phyloP scores from a whole-genome alignment of 1,284 basidiomycete genomes.

The Ganoderma leucocontextum region DNA sequence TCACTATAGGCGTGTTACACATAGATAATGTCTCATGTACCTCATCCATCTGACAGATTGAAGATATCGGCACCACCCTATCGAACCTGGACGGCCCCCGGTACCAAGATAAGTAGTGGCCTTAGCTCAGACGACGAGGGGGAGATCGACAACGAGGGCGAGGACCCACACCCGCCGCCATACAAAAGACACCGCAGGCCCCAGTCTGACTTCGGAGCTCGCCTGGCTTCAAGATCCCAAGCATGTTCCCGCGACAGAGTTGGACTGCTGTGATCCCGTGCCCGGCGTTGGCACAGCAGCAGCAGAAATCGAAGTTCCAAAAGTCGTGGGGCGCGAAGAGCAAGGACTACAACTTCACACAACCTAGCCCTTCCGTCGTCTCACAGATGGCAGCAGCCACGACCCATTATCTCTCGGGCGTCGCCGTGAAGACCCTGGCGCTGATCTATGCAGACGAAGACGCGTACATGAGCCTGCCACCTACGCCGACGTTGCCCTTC shows the following conservation, averaged over 20 bases:
- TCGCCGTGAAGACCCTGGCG: too few relatives aligned
- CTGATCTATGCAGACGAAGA: too few relatives aligned
- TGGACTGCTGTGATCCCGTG: constrained; percentile 35
- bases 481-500: too few relatives aligned
- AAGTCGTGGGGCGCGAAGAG: constrained; percentile 47
- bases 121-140: constrained; percentile 68
- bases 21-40: not conserved
- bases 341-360: constrained; percentile 71
- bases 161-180: constrained; percentile 40
- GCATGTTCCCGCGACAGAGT: constrained; percentile 48
- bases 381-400: too few relatives aligned
- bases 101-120: constrained; percentile 83
- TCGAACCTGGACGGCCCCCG: constrained; percentile 65
- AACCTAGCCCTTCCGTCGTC: too few relatives aligned
- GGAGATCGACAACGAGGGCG: constrained; percentile 47
- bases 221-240: constrained; percentile 44
- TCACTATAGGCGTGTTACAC: constrained; percentile 1
- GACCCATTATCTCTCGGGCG: too few relatives aligned
- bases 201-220: constrained; percentile 41
- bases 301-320: constrained; percentile 37
- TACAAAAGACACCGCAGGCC: constrained; percentile 34
- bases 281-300: constrained; percentile 15
- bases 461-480: too few relatives aligned
- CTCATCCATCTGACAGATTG: constrained; percentile 62
- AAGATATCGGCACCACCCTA: constrained; percentile 88